A percentile compares a stretch with the other conserved stretches of the same genome.
Conservation (phyloP, 148 eudicot genomes). For the Diospyros lotus region DNA sequence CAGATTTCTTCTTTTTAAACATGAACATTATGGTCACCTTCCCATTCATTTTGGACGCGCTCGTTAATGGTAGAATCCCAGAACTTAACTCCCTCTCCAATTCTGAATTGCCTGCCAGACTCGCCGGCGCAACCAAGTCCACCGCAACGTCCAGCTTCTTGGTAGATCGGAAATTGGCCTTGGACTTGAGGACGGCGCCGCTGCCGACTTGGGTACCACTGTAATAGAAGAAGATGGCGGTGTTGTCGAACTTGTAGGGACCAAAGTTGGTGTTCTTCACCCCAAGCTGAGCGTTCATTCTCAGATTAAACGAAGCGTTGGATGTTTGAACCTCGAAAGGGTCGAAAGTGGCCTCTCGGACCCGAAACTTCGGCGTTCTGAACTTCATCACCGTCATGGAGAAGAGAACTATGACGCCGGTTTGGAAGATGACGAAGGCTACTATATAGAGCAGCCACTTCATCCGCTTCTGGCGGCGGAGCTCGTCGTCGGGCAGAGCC, state of each 20-base stretch:
- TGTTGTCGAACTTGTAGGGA: slow-evolving; percentile 7
- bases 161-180: background rate
- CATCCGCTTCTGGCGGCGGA: slow-evolving; percentile 9
- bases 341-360: background rate
- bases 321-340: background rate
- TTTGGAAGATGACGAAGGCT: slow-evolving; percentile 9
- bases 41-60: no score
- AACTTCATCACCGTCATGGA: slow-evolving; percentile 14
- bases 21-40: no score
- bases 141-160: slow-evolving; percentile 6
- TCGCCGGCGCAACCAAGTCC: background rate
- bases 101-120: no score
- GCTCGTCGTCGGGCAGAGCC: background rate
- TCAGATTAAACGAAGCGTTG: background rate
- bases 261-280: slow-evolving; percentile 20
- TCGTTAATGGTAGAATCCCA: no score
- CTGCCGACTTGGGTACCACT: background rate
- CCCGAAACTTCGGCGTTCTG: slow-evolving; percentile 18
- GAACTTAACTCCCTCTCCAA: no score
- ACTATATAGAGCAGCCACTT: background rate
- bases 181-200: background rate
- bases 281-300: slow-evolving; percentile 2
- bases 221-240: slow-evolving; percentile 9
- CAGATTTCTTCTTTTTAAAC: no score
- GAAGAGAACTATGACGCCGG: background rate